A percentile compares a stretch with the other conserved stretches of the same genome.
Evolutionary conservation across 2,329 filamentous ascomycete species (phyloP).

Genomic region (Penicillium sp.): DNA sequence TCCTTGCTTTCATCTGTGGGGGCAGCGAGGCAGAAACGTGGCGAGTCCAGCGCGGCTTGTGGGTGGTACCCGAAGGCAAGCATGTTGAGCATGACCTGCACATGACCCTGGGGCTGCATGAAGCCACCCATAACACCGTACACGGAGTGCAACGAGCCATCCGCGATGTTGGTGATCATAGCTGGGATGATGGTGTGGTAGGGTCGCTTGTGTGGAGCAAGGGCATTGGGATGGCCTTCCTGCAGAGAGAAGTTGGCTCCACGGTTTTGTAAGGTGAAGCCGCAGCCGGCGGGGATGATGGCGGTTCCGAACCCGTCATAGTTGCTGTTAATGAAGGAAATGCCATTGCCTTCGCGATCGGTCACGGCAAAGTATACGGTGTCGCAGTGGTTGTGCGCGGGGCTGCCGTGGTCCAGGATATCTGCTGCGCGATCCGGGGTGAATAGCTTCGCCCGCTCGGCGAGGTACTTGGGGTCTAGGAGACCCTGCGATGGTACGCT

Average conservation of each 20-base stretch:
- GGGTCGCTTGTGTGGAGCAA: conserved; percentile 81
- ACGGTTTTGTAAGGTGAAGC: conserved; percentile 93
- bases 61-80: conserved; percentile 78
- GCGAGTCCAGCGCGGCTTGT: conserved; percentile 87
- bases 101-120: conserved; percentile 96
- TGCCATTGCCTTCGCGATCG: conserved; percentile 81
- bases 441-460: conserved; percentile 67
- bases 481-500: conserved; percentile 71
- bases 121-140: conserved; percentile 98
- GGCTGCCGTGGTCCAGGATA: conserved; percentile 71
- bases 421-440: conserved; percentile 54
- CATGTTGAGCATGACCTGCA: conserved; percentile 91
- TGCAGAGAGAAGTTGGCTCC: conserved; percentile 79
- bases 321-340: conserved; percentile 96
- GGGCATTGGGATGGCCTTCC: conserved; percentile 72
- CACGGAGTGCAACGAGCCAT: conserved; percentile 76
- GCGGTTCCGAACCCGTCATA: conserved; percentile 82
- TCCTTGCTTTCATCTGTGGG: conserved; percentile 55
- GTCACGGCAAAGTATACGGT: conserved; percentile 92
- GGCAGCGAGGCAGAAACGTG: conserved; percentile 85
- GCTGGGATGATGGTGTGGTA: conserved; percentile 99
- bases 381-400: conserved; percentile 82
- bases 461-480: conserved; percentile 73
- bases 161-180: conserved; percentile 75
- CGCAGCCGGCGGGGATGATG: conserved; percentile 82